phyloP scores from a whole-genome alignment of 1,284 basidiomycete species.

The Malassezia dermatis region DNA sequence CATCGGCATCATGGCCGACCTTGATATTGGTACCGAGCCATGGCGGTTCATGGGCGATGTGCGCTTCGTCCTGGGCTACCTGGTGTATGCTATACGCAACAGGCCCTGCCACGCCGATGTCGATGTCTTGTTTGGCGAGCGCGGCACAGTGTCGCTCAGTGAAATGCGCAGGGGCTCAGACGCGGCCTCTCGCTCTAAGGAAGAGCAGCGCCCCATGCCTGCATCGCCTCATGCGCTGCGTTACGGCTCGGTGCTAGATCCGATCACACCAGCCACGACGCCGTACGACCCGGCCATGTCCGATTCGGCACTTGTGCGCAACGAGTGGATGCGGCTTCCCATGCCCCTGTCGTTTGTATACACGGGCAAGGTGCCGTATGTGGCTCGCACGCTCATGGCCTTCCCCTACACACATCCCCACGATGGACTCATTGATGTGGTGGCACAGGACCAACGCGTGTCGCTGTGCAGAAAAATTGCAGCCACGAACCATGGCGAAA shows the following conservation, averaged over 20 bases:
- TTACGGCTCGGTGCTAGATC: constrained; percentile 1
- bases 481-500: constrained; percentile 29
- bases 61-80: constrained; percentile 72
- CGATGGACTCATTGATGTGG: constrained; percentile 36
- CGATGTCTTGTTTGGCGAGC: constrained; percentile 33
- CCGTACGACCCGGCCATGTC: neutral
- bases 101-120: constrained; percentile 31
- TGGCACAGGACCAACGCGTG: constrained; percentile 29
- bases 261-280: neutral
- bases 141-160: constrained; percentile 9
- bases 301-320: neutral
- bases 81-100: constrained; percentile 51
- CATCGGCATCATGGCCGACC: constrained; percentile 79
- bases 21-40: constrained; percentile 65
- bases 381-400: constrained; percentile 40
- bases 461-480: constrained; percentile 21
- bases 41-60: constrained; percentile 86
- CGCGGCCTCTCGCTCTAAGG: neutral
- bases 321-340: constrained; percentile 26
- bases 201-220: neutral
- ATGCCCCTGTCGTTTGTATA: constrained; percentile 34
- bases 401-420: constrained; percentile 39
- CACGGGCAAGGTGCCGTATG: constrained; percentile 42
- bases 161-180: neutral
- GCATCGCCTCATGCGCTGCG: neutral